These are phyloP conservation scores for Capsicum pubescens DNA, from an alignment of 257 asterid species.

Conservation along the genomic window DNA sequence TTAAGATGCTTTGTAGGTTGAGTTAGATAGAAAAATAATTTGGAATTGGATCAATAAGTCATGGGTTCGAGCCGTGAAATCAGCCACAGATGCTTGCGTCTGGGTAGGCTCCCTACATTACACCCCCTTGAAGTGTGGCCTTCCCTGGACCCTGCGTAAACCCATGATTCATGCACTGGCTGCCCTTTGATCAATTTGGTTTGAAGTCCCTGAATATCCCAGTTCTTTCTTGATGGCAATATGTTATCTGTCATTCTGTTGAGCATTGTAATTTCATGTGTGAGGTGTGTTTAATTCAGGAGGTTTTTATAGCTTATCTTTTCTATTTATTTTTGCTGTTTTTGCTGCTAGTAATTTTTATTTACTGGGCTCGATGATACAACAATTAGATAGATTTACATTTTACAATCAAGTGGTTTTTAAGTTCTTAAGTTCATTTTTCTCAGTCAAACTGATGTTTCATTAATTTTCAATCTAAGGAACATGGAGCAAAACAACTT, in stretches of 20 bases:
- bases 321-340: slow-evolving; percentile 4
- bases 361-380: background rate
- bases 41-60: background rate
- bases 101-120: background rate
- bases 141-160: background rate
- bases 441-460: slow-evolving; percentile 29
- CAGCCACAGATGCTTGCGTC: background rate
- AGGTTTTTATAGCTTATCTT: background rate
- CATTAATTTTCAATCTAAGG: slow-evolving; percentile 52
- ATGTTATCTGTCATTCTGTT: background rate
- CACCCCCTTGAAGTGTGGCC: background rate
- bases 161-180: background rate
- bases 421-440: slow-evolving; percentile 15
- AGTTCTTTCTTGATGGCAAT: background rate
- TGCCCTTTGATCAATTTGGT: slow-evolving; percentile 1
- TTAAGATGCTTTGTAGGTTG: background rate
- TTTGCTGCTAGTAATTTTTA: background rate
- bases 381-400: background rate
- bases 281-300: background rate
- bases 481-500: slow-evolving; percentile 55
- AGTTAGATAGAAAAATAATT: slow-evolving; percentile 1
- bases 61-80: background rate
- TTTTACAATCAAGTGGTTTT: background rate
- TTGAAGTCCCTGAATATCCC: background rate
- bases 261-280: background rate